Conservation (phyloP, 768 basidiomycete species). For the Tulasnella sp. region DNA sequence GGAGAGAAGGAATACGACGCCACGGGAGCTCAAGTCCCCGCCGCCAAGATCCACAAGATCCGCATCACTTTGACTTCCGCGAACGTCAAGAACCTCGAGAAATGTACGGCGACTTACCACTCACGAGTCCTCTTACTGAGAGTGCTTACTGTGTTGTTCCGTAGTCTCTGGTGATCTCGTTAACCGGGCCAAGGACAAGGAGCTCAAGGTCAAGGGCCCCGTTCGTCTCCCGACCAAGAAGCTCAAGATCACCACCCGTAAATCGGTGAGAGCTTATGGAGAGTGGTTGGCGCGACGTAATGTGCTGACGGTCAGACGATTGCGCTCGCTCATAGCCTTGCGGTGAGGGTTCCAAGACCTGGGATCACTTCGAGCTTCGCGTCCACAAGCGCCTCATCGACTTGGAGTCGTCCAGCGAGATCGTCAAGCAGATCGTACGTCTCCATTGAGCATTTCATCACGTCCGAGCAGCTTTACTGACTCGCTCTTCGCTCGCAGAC, state of each 20-base stretch:
- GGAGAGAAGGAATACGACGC: slow-evolving; percentile 97
- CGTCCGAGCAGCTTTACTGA: not conserved
- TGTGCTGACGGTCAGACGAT: not conserved
- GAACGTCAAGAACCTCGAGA: slow-evolving; percentile 97
- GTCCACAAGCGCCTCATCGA: slow-evolving; percentile 99
- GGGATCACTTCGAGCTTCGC: slow-evolving; percentile 99
- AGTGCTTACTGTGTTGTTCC: not conserved
- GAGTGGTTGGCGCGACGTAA: too few relatives aligned
- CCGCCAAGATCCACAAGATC: slow-evolving; percentile 97
- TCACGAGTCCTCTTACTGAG: too few relatives aligned
- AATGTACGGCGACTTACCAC: slow-evolving; percentile 51
- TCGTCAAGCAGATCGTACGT: slow-evolving; percentile 98
- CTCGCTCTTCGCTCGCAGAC: slow-evolving; percentile 42
- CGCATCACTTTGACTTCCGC: slow-evolving; percentile 96
- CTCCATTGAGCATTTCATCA: not conserved
- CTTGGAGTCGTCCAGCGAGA: slow-evolving; percentile 95
- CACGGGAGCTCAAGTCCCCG: slow-evolving; percentile 70
- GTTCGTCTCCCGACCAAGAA: slow-evolving; percentile 98
- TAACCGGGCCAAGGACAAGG: slow-evolving; percentile 99
- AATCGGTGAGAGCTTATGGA: slow-evolving; percentile 60
- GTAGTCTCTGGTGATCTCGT: slow-evolving; percentile 91
- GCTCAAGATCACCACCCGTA: slow-evolving; percentile 97
- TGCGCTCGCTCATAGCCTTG: slow-evolving; percentile 53
- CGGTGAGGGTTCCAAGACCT: slow-evolving; percentile 99
- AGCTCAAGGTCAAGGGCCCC: slow-evolving; percentile 97